Base-by-base conservation (phyloP, 331 rosid species). In the Quercus phellos region DNA sequence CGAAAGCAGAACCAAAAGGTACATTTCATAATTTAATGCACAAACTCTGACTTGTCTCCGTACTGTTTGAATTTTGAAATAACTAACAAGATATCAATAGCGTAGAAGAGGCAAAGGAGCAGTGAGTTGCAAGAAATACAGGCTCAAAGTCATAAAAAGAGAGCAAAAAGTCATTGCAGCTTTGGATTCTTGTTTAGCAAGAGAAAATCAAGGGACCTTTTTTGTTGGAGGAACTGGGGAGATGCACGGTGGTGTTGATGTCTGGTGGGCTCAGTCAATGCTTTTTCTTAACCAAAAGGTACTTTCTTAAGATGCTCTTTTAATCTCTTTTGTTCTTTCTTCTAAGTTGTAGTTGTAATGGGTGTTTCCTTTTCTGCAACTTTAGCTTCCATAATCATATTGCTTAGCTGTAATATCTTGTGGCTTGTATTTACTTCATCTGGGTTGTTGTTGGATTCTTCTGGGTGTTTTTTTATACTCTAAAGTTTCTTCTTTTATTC, bases 231-330 rank as follows among this genome's bases (percentile, higher is more conserved):
- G 87, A 85, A 87, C 80, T 88, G 84, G 89, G 68, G 60, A 75
- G 26, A 75, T 78, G 84, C 90, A 77, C 78, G 82, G 84, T 82
- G 76, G 81, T 79, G 73, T 58, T 82, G 85, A 70, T 87, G 85
- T 66, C 84, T 83, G 72, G 98, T 92, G 97, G 98, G 97, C 96
- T 89, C 93, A 29, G 46, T 43, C 81, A 73, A 80, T 83, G 68
- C 80, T 83, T 89, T 87, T 79, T 42, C 43, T 64, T 4, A 53
- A 69, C 68, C 75, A 77, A 92, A 94, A 92, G 96, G 88, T 85
- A 69, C 85, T 77, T 75, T 76, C 51, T 84, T 82, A 68, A 27
- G 55, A 50, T 8, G 55, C 50, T 83, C 24, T 77, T 81, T 63
- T 85, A 58, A 54, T 81, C 84, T 78, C 80, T 73, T 51, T 85